Percentiles rank a stretch among this genome's conserved stretches.
These are phyloP conservation scores for Angomonas ambiguus DNA, from an alignment of 208 protist species.

Conservation along the genomic window DNA sequence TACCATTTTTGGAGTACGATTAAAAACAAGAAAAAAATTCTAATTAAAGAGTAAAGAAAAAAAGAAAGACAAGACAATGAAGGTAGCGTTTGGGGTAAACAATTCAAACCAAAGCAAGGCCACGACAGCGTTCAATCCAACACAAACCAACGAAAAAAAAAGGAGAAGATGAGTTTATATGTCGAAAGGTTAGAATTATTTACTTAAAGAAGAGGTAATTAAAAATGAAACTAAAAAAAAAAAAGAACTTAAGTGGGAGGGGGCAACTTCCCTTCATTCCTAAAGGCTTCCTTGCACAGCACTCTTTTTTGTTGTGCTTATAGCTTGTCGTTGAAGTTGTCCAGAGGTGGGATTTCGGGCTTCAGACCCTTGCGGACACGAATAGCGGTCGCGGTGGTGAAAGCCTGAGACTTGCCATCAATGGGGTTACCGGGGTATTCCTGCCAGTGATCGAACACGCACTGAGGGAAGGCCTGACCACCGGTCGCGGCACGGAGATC, in stretches of 20 bases:
- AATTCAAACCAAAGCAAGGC: background rate
- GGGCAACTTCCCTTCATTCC: background rate
- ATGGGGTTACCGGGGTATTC: slow-evolving; percentile 87
- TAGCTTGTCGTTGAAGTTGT: slow-evolving; percentile 94
- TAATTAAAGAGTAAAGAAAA: background rate
- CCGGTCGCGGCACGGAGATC: slow-evolving; percentile 95
- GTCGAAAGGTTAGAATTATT: background rate
- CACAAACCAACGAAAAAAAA: background rate
- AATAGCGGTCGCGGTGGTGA: slow-evolving; percentile 72
- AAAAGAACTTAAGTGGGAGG: background rate
- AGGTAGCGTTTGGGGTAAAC: background rate
- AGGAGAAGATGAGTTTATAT: background rate
- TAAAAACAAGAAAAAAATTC: background rate
- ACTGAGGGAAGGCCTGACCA: slow-evolving; percentile 96
- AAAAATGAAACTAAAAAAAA: slow-evolving; percentile 4
- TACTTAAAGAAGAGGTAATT: slow-evolving; percentile 1
- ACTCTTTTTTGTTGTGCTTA: slow-evolving; percentile 38
- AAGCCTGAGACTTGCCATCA: slow-evolving; percentile 49
- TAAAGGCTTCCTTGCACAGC: background rate
- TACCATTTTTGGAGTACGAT: slow-evolving; percentile 35
- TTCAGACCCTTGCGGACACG: slow-evolving; percentile 98
- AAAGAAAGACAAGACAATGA: background rate
- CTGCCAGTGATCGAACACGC: slow-evolving; percentile 98
- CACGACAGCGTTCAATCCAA: background rate
- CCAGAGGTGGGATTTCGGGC: slow-evolving; percentile 89